Evolutionary conservation across 176 grass and related monocot species (phyloP), one percentile per base, ranked within the genome.

Genomic region (Oryza punctata): DNA sequence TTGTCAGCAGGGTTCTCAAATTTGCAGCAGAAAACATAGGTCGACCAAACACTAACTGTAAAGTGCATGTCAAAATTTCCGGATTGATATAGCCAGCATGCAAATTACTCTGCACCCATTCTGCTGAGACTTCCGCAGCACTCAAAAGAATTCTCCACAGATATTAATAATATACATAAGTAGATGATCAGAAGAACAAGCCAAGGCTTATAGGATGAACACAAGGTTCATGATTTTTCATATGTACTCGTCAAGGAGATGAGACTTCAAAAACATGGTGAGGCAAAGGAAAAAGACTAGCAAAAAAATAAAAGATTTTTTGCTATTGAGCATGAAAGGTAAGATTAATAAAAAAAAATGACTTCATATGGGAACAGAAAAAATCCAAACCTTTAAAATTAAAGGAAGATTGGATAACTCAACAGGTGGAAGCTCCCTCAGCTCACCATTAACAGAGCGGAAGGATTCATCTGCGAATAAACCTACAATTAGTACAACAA

Each of bases 361-460:
- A 45, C 12, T 83, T 35, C 5, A 75, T 69, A 85, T 49, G 57
- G 82, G 18, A 67, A 72, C 9, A 72, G 13, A 63, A 35, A 69
- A 14, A 73, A 65, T n/a, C 9, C 46, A 59, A 64, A 97, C 95
- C 95, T 97, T 97, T 68, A 94, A 81, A 87, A 97, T 90, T 84
- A 94, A 72, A 89, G 96, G 93, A 84, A 99, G 93, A 81, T 87
- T 99, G 59, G 88, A 92, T 86, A 99, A 78, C 25, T 95, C 91
- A 66, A 99, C 83, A 78, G 93, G 86, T 63, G 96, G 96, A 87
- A 99, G 91, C 79, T 96, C 93, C 83, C 93, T 94, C 63, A 96
- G 81, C 78, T 99, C 96, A 63, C 93, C 89, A 30, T 87, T 96
- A 73, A 73, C 73, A 85, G 91, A 78, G 33, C 77, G 89, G 87